Percentiles rank a stretch among this genome's conserved stretches.
phyloP scores from a whole-genome alignment of 257 asterid species.

The Rubia yunnanensis region DNA sequence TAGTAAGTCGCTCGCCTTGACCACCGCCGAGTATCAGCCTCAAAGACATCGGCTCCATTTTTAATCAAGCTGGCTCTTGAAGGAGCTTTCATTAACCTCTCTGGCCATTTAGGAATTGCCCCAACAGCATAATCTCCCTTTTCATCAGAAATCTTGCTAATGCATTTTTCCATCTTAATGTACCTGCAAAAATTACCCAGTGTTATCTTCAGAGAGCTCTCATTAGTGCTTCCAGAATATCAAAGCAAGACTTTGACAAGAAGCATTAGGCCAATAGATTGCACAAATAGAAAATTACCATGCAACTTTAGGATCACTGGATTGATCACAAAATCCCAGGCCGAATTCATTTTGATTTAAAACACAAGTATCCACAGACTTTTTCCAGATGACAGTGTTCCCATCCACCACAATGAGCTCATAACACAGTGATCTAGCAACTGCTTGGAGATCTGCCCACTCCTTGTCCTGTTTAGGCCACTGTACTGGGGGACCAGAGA shows the following conservation, averaged over 20 bases:
- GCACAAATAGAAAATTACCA: constrained; percentile 42
- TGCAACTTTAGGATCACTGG: constrained; percentile 73
- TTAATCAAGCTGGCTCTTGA: constrained; percentile 52
- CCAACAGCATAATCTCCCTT: constrained; percentile 72
- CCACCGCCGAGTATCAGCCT: constrained; percentile 86
- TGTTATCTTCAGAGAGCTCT: constrained; percentile 8
- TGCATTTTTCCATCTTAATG: constrained; percentile 72
- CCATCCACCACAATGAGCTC: constrained; percentile 91
- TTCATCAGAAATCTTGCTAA: constrained; percentile 51
- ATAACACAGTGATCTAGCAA: constrained; percentile 75
- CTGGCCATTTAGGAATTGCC: constrained; percentile 78
- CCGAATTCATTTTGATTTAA: constrained; percentile 77
- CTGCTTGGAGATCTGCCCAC: constrained; percentile 96
- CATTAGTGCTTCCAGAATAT: background rate
- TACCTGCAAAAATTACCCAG: constrained; percentile 45
- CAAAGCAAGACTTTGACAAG: background rate
- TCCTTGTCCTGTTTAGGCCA: constrained; percentile 94
- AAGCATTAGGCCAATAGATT: background rate
- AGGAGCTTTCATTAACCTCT: constrained; percentile 62
- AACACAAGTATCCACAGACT: constrained; percentile 72
- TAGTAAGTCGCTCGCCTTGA: constrained; percentile 63
- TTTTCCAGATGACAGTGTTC: constrained; percentile 94
- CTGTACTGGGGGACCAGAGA: constrained; percentile 96
- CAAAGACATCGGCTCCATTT: constrained; percentile 72
- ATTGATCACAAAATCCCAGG: constrained; percentile 54